These are phyloP conservation scores for Globisporangium alternatum DNA, from an alignment of 352 stramenopile species.

Conservation along the genomic window DNA sequence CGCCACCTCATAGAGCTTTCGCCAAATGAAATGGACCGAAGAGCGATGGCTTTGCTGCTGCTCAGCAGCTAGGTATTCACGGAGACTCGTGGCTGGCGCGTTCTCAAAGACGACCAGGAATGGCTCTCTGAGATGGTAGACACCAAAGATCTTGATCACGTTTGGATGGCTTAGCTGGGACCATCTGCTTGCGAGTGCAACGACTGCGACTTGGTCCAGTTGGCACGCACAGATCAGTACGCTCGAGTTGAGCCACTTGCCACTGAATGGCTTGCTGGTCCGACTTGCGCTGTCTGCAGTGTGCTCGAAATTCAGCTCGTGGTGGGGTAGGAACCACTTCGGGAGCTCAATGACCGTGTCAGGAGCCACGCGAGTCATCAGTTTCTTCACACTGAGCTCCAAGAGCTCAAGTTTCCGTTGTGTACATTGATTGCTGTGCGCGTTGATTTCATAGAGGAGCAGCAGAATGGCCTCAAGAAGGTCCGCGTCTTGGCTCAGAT, in stretches of 20 bases:
- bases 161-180: slow-evolving; percentile 28
- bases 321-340: slow-evolving; percentile 2
- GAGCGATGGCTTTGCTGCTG: neutral
- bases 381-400: slow-evolving; percentile 5
- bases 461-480: neutral
- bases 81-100: slow-evolving; percentile 8
- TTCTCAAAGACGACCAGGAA: slow-evolving; percentile 30
- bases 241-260: slow-evolving; percentile 2
- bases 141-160: slow-evolving; percentile 30
- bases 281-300: neutral
- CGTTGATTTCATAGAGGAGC: slow-evolving; percentile 5
- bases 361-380: neutral
- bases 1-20: slow-evolving; percentile 4
- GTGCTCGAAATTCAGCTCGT: slow-evolving; percentile 4
- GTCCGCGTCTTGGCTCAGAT: neutral
- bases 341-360: neutral
- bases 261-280: neutral
- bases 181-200: slow-evolving; percentile 23
- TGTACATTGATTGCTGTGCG: slow-evolving; percentile 1
- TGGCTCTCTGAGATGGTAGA: slow-evolving; percentile 23
- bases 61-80: neutral
- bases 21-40: neutral
- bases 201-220: slow-evolving; percentile 8
- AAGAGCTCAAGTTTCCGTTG: neutral
- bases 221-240: neutral